Base-by-base conservation (phyloP, 192 early-diverging fungal species). In the Rhizophlyctis rosea region DNA sequence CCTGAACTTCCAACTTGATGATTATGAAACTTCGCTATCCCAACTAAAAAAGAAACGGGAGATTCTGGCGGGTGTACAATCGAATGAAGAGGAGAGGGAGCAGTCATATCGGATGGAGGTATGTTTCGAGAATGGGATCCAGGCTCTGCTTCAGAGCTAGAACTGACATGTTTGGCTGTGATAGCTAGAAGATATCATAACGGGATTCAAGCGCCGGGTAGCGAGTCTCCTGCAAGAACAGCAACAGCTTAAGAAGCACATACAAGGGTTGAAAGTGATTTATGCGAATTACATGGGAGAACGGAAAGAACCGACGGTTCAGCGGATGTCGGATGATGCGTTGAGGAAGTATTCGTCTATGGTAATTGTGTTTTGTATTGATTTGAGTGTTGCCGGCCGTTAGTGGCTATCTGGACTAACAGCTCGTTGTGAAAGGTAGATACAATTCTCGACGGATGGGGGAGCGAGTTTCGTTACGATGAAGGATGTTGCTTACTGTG, bases 1-100 rank as follows among this genome's bases (percentile, higher is more conserved):
- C 21, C 58, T 81, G 2, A 71, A 81, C 48, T 71, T 55, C 28
- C 70, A 75, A 49, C 59, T 81, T 31, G 79, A 81, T 50, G 79
- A 81, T 34, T 81, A 76, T 57, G 79, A 81, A 29, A 29, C 59
- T 39, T 32, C 68, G 21, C 62, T 81, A 3, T 34, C 69, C 24
- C 79, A 81, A 48, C 53, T 81, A 4, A 57, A 51, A 4, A 70
- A 72, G 34, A 77, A 77, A 54, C 61, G 59, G 47, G 79, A 81
- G 56, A 73, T 75, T 48, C 62, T 75, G 21, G 11, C 35, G 1
- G 73, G 72, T 3, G 67, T 71, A 2, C 39, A 61, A 3, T 70
- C 63, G 13, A 59, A 50, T 24, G 64, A 68, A 7, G 61, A 62
- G 39, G 76, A 78, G 34, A 13, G 72, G 55, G 69, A 75, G 21